Conservation (phyloP, 1,284 basidiomycete species). For the Rhodotorula sp. region DNA sequence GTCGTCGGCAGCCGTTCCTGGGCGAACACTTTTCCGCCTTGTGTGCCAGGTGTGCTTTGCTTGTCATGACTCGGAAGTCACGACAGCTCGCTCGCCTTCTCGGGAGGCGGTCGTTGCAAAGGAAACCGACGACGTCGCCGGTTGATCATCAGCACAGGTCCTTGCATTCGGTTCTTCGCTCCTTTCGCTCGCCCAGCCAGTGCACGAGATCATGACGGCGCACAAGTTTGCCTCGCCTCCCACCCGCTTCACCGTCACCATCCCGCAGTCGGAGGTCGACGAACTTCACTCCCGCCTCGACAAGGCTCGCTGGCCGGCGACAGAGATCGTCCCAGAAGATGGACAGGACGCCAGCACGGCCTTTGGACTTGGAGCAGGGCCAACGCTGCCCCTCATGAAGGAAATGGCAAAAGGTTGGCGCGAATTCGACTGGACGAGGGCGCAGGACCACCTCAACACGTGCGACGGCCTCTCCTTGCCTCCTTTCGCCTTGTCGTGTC, state of each 20-base stretch:
- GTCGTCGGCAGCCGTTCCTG: too few species aligned
- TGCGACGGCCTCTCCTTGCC: background rate
- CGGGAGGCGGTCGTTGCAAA: background rate
- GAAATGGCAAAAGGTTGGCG: conserved; percentile 22
- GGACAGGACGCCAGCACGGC: background rate
- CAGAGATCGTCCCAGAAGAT: conserved; percentile 17
- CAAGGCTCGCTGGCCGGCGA: conserved; percentile 21
- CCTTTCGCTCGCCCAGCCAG: background rate
- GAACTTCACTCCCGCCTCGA: conserved; percentile 21
- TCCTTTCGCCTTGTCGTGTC: too few species aligned
- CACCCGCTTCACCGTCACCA: conserved; percentile 19
- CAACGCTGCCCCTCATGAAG: conserved; percentile 27
- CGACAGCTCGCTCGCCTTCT: too few species aligned
- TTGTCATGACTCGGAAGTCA: too few species aligned
- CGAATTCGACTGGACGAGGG: background rate
- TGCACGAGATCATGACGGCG: background rate
- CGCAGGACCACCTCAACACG: conserved; percentile 23
- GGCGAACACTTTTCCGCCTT: too few species aligned
- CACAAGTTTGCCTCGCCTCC: conserved; percentile 5
- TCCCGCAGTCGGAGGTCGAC: conserved; percentile 4
- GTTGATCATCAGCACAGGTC: background rate
- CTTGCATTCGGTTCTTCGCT: too few species aligned
- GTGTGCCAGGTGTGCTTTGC: too few species aligned
- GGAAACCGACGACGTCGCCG: background rate
- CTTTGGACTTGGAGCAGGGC: conserved; percentile 24